phyloP scores from a whole-genome alignment of 352 stramenopile genomes.

The Phytophthora syringae region DNA sequence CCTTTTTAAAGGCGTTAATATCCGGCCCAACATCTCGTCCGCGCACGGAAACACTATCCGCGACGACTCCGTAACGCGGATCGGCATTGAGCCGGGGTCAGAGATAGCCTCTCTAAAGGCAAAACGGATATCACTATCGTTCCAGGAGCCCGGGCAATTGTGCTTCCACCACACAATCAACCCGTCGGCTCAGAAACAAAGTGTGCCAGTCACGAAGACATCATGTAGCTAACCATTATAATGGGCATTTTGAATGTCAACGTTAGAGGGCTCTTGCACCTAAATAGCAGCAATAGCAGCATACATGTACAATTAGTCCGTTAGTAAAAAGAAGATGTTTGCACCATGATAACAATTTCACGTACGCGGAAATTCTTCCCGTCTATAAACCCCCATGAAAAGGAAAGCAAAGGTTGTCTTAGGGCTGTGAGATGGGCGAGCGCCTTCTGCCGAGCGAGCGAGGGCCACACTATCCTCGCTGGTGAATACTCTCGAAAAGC shows the following conservation, averaged over 20 bases:
- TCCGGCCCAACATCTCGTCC: no score
- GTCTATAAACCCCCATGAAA: slow-evolving; percentile 23
- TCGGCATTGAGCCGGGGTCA: no score
- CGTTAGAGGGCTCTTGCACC: not conserved
- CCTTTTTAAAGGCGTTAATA: not conserved
- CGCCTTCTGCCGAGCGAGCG: not conserved
- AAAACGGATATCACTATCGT: slow-evolving; percentile 8
- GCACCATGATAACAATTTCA: no score
- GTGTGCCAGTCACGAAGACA: slow-evolving; percentile 15
- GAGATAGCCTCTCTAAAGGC: not conserved
- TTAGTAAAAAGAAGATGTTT: no score
- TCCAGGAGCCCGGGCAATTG: slow-evolving; percentile 21
- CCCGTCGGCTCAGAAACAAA: slow-evolving; percentile 18
- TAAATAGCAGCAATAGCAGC: no score
- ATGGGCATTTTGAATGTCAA: slow-evolving; percentile 13
- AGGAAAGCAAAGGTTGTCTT: slow-evolving; percentile 12
- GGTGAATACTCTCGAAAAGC: not conserved
- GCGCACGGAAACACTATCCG: no score
- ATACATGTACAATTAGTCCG: no score
- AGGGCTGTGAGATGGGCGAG: not conserved
- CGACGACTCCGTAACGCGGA: no score
- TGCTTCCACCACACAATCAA: slow-evolving; percentile 23
- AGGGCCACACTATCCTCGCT: slow-evolving; percentile 5
- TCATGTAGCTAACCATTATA: slow-evolving; percentile 27
- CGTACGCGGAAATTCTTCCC: slow-evolving; percentile 16